Conservation (phyloP, 441 rosid species). For the Erodium texanum region DNA sequence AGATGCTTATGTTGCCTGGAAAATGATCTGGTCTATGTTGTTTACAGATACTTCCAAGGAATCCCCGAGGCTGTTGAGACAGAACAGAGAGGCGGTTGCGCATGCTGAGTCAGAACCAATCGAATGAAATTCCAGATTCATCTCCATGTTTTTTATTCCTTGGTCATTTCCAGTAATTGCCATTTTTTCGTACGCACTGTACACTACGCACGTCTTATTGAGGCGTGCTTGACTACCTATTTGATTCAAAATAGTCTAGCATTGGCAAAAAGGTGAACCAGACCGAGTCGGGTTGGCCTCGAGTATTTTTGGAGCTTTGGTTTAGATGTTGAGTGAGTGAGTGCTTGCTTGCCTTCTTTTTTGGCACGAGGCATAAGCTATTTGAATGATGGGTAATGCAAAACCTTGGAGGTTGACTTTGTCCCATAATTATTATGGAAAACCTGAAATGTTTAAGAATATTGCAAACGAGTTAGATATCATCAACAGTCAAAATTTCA, state of each 20-base stretch:
- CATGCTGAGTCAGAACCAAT: constrained; percentile 42
- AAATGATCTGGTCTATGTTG: not conserved
- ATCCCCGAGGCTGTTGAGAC: constrained; percentile 53
- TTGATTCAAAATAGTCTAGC: not conserved
- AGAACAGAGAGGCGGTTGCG: constrained; percentile 84
- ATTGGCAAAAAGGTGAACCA: not conserved
- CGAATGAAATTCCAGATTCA: too few species aligned
- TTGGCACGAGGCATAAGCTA: not conserved
- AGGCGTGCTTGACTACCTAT: not conserved
- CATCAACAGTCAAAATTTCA: too few species aligned
- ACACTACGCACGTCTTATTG: not conserved
- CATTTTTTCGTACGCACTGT: constrained; percentile 1
- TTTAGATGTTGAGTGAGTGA: not conserved
- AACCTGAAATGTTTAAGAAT: too few species aligned
- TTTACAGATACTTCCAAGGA: constrained; percentile 67
- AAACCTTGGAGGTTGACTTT: not conserved
- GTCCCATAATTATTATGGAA: too few species aligned
- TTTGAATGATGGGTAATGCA: not conserved
- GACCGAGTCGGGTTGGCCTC: not conserved
- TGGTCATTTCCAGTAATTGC: not conserved
- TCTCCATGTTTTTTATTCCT: not conserved
- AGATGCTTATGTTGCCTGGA: too few species aligned
- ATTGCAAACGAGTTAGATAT: too few species aligned
- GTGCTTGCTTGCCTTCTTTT: too few species aligned
- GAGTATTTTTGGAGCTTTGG: not conserved